Percentiles rank a stretch among this genome's conserved stretches.
Conservation (phyloP, 208 protist species). For the Leishmania major region DNA sequence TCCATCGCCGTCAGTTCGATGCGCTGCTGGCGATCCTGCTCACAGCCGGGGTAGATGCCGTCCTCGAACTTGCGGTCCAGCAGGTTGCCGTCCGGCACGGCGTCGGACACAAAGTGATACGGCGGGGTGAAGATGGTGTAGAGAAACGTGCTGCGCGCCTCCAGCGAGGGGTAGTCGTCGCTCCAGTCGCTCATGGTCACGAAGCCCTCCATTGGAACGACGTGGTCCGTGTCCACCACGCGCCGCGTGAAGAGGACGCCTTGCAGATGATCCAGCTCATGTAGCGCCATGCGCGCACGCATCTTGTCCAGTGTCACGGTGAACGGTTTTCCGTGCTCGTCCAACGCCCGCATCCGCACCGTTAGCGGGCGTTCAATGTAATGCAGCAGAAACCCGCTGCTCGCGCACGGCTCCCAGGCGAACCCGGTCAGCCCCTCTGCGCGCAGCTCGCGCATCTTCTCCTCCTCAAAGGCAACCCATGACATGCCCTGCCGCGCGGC, state of each 20-base stretch:
- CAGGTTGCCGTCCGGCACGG: constrained; percentile 71
- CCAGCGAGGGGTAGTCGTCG: constrained; percentile 89
- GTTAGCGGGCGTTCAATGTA: constrained; percentile 89
- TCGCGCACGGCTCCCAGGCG: constrained; percentile 91
- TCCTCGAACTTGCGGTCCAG: constrained; percentile 92
- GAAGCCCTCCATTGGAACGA: constrained; percentile 88
- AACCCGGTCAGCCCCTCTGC: constrained; percentile 63
- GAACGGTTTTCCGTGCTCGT: constrained; percentile 45
- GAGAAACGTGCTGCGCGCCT: constrained; percentile 89
- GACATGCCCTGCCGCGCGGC: constrained; percentile 27
- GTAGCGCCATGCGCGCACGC: constrained; percentile 81
- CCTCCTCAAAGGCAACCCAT: constrained; percentile 48
- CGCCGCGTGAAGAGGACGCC: constrained; percentile 87
- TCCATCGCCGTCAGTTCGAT: constrained; percentile 68
- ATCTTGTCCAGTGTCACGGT: constrained; percentile 64
- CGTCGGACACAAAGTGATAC: constrained; percentile 65
- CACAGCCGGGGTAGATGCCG: constrained; percentile 84
- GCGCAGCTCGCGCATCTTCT: constrained; percentile 56
- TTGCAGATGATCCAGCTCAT: constrained; percentile 86
- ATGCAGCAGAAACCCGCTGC: constrained; percentile 88
- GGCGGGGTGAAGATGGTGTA: constrained; percentile 90
- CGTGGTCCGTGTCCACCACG: constrained; percentile 85
- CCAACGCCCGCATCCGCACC: constrained; percentile 53
- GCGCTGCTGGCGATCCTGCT: constrained; percentile 73
- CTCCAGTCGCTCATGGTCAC: constrained; percentile 88